Conservation (phyloP, 2,329 filamentous ascomycete species). For the Penicillium capsulatum region DNA sequence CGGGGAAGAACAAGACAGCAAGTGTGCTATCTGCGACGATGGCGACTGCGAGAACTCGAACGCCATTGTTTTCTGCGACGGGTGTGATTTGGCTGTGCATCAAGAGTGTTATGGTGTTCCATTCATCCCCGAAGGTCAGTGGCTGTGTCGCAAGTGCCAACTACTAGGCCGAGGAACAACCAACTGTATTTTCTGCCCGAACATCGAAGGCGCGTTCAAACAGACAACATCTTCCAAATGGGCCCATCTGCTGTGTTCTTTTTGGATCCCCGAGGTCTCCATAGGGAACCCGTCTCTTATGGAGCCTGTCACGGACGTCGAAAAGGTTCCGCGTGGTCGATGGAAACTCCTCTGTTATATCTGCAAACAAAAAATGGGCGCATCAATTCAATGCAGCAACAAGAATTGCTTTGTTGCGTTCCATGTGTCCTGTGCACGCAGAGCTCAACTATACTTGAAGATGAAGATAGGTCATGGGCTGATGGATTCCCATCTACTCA, state of each 20-base stretch:
- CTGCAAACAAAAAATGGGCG: slow-evolving; percentile 94
- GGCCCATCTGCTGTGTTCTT: slow-evolving; percentile 92
- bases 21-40: slow-evolving; percentile 96
- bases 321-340: slow-evolving; percentile 89
- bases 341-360: slow-evolving; percentile 97
- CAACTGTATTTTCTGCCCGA: slow-evolving; percentile 97
- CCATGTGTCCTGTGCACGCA: slow-evolving; percentile 90
- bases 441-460: slow-evolving; percentile 81
- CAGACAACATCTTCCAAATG: slow-evolving; percentile 95
- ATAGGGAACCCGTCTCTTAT: slow-evolving; percentile 95
- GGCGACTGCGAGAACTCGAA: slow-evolving; percentile 99
- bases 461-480: slow-evolving; percentile 93
- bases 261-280: slow-evolving; percentile 97
- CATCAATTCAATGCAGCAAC: slow-evolving; percentile 96
- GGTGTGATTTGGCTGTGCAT: slow-evolving; percentile 94
- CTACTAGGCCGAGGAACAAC: slow-evolving; percentile 87
- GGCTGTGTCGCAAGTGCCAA: slow-evolving; percentile 96
- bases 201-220: slow-evolving; percentile 96
- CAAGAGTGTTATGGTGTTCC: slow-evolving; percentile 99
- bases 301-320: slow-evolving; percentile 96
- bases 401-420: slow-evolving; percentile 97
- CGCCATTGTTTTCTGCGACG: slow-evolving; percentile 97
- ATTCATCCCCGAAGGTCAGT: slow-evolving; percentile 97
- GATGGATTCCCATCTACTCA: slow-evolving; percentile 76
- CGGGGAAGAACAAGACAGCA: slow-evolving; percentile 93